Base-by-base conservation (phyloP, 2,329 filamentous ascomycete genomes). In the Fusarium humuli region DNA sequence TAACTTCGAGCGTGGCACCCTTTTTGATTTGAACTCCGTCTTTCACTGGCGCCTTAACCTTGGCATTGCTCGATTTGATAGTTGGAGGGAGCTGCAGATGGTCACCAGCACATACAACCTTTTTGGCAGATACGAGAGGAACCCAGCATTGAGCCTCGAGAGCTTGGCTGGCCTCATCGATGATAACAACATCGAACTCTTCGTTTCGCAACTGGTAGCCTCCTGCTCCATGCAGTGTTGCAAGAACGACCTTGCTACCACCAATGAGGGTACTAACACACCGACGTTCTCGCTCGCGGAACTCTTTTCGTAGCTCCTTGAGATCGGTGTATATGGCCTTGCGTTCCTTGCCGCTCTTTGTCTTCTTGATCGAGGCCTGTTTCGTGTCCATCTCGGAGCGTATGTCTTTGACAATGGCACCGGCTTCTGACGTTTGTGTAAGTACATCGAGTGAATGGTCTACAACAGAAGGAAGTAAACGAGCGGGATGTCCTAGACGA, bases 141-240 rank as follows among this genome's bases (percentile, higher is more conserved):
- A 98, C 94, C 96, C 96, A 99, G 81, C 94, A 98, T 80, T 98
- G 95, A 1, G 96, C 94, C 81, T 99, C 96, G 12, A 98, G 85
- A 3, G 96, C 96, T 79, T 99, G 96, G 78, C 93, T 97, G 7
- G 94, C 96, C 82, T 99, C 96, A 76, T 99, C 96, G 60, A 99
- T 94, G 65, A 99, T 90, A 29, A 99, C 93, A 7, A 97, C 92
- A 79, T 99, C 96, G 70, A 99, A 99, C 55, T 88, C 83, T 76
- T 97, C 90, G 66, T 90, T 87, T 65, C 89, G 90, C 32, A 97
- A 83, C 80, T 98, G 94, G 73, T 90, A 91, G 0, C 94, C 92
- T 11, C 96, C 96, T 2, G 95, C 92, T 5, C 96, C 96, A 79
- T 99, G 96, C 46, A 99, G 85, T 4, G 96, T 99, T 1, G 94